Conservation (phyloP, 441 rosid genomes). For the Biscutella auriculata region DNA sequence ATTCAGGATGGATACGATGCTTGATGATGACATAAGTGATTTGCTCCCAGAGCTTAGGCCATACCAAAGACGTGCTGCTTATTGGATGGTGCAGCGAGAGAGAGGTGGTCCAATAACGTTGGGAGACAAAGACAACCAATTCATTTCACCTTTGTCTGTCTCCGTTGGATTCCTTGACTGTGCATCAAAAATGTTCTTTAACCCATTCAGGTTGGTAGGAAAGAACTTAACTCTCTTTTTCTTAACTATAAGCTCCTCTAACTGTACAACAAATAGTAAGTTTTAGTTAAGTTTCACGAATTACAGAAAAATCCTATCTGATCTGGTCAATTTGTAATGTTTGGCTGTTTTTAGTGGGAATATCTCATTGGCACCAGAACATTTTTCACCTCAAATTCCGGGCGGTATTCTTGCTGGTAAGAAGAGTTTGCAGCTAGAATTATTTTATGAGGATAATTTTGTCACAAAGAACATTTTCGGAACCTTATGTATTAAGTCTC, state of each 20-base stretch:
- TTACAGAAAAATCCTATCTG: constrained; percentile 10
- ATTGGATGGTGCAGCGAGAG: constrained; percentile 92
- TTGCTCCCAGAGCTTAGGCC: constrained; percentile 78
- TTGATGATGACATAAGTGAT: constrained; percentile 54
- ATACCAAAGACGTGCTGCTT: constrained; percentile 86
- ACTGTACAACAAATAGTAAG: background rate
- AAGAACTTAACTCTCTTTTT: background rate
- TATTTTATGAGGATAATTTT: background rate
- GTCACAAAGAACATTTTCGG: background rate
- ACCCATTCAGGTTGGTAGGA: constrained; percentile 78
- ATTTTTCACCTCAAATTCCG: constrained; percentile 40
- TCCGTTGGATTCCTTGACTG: constrained; percentile 57
- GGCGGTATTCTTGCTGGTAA: constrained; percentile 98
- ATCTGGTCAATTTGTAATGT: constrained; percentile 11
- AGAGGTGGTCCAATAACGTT: constrained; percentile 38
- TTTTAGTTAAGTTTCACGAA: background rate
- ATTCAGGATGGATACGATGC: constrained; percentile 52
- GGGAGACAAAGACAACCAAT: constrained; percentile 28
- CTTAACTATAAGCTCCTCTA: background rate
- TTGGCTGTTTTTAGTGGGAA: constrained; percentile 56
- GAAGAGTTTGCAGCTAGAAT: constrained; percentile 11
- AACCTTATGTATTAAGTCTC: background rate
- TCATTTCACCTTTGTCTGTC: constrained; percentile 59
- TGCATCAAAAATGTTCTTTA: constrained; percentile 62
- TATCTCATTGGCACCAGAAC: constrained; percentile 47